phyloP scores from a whole-genome alignment of 2,329 filamentous ascomycete genomes.

The Penicillium glabrum region DNA sequence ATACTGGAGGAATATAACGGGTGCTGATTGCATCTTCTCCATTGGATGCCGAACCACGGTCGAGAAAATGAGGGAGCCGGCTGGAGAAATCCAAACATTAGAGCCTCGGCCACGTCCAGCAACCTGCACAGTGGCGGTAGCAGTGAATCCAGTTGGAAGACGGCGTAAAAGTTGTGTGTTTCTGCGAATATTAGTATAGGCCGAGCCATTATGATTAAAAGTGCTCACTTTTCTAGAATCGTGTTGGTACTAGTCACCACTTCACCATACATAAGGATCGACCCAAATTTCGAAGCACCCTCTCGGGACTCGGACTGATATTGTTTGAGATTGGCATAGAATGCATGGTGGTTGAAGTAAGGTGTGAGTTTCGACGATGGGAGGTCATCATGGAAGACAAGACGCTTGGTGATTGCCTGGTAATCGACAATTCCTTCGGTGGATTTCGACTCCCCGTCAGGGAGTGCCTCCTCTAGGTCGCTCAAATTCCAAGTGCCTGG shows the following conservation, averaged over 20 bases:
- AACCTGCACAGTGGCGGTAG: conserved; percentile 82
- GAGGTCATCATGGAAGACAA: conserved; percentile 71
- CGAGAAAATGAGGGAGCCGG: conserved; percentile 83
- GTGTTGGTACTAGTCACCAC: conserved; percentile 94
- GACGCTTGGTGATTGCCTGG: conserved; percentile 67
- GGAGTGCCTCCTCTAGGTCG: conserved; percentile 56
- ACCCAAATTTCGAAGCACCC: conserved; percentile 67
- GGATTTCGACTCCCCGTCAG: conserved; percentile 28
- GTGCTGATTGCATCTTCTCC: conserved; percentile 67
- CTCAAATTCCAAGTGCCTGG: conserved; percentile 61
- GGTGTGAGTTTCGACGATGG: conserved; percentile 75
- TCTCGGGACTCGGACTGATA: conserved; percentile 63
- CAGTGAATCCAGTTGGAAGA: conserved; percentile 82
- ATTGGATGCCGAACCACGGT: conserved; percentile 82
- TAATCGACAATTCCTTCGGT: conserved; percentile 70
- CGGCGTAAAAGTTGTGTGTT: conserved; percentile 75
- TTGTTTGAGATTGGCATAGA: conserved; percentile 67
- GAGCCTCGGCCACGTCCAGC: conserved; percentile 83
- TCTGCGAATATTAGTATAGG: conserved; percentile 41
- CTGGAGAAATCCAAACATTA: conserved; percentile 93
- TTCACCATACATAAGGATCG: conserved; percentile 79
- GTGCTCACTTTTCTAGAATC: conserved; percentile 74
- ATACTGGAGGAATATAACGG: conserved; percentile 93
- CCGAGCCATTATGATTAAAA: not conserved
- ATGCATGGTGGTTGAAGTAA: conserved; percentile 80